A percentile compares a stretch with the other conserved stretches of the same genome.
These are phyloP conservation scores for Hygrophoropsis aurantiaca DNA, from an alignment of 768 basidiomycete genomes.

Conservation along the genomic window DNA sequence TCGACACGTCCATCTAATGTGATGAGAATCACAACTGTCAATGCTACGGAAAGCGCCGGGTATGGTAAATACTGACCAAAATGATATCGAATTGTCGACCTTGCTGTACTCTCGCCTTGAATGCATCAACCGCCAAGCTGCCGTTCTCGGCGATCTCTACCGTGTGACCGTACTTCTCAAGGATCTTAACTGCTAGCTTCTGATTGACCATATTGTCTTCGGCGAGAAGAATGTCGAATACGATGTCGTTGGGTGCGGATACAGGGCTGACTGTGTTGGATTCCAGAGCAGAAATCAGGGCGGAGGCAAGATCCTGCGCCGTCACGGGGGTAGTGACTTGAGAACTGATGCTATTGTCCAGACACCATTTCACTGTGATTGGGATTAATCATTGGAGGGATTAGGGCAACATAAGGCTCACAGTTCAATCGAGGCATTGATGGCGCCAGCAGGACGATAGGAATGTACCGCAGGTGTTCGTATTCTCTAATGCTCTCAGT, in stretches of 20 bases:
- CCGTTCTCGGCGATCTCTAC: conserved; percentile 99
- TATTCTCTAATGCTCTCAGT: conserved; percentile 88
- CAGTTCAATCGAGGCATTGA: conserved; percentile 73
- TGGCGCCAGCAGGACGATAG: conserved; percentile 87
- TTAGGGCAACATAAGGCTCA: conserved; percentile 36
- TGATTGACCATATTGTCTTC: conserved; percentile 97
- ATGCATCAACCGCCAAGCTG: conserved; percentile 87
- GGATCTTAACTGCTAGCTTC: conserved; percentile 93
- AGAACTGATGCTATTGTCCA: conserved; percentile 94
- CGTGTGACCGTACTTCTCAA: conserved; percentile 93
- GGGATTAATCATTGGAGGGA: background rate
- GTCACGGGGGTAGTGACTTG: conserved; percentile 91
- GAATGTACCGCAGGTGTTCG: conserved; percentile 95
- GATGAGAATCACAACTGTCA: conserved; percentile 1
- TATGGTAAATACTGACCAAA: conserved; percentile 55
- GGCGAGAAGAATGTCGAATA: conserved; percentile 91
- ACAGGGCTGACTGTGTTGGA: conserved; percentile 91
- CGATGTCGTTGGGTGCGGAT: conserved; percentile 79
- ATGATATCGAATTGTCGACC: conserved; percentile 87
- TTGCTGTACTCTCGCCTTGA: conserved; percentile 73
- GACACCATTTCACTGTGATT: conserved; percentile 84
- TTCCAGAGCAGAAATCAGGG: conserved; percentile 91
- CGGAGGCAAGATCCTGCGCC: conserved; percentile 86
- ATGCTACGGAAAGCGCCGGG: background rate
- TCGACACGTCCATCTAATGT: conserved; percentile 91